These are phyloP conservation scores for Allantophomopsis cytisporea DNA, from an alignment of 2,329 filamentous ascomycete species.

Conservation along the genomic window DNA sequence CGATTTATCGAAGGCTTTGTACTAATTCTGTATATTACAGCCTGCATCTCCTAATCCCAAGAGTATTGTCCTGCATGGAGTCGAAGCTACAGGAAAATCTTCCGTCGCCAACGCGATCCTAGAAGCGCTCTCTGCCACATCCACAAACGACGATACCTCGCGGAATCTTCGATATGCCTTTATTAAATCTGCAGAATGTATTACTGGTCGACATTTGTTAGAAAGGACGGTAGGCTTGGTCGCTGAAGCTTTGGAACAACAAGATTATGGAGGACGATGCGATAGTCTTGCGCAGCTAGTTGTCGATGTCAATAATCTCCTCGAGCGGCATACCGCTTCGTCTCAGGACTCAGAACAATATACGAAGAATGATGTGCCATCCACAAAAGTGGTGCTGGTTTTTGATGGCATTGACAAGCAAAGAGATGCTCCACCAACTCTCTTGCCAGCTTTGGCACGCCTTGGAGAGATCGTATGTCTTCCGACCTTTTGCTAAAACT, in stretches of 20 bases:
- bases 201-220: conserved; percentile 64
- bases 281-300: conserved; percentile 69
- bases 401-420: conserved; percentile 82
- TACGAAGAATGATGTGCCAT: conserved; percentile 4
- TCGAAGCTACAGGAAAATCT: conserved; percentile 79
- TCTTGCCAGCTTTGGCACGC: conserved; percentile 69
- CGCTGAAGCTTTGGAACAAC: conserved; percentile 32
- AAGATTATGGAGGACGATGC: conserved; percentile 46
- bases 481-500: not conserved
- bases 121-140: conserved; percentile 20
- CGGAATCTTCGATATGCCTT: conserved; percentile 39
- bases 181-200: conserved; percentile 60
- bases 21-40: conserved; percentile 1
- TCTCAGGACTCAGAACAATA: conserved; percentile 10
- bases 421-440: conserved; percentile 62
- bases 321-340: conserved; percentile 23
- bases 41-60: conserved; percentile 2
- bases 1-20: not conserved
- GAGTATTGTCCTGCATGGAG: conserved; percentile 70
- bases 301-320: conserved; percentile 55
- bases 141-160: conserved; percentile 35
- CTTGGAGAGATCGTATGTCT: conserved; percentile 63
- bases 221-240: conserved; percentile 55
- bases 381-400: conserved; percentile 62
- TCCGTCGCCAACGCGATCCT: conserved; percentile 53